phyloP scores from a whole-genome alignment of 2,329 filamentous ascomycete genomes.

The Aspergillus unguis region DNA sequence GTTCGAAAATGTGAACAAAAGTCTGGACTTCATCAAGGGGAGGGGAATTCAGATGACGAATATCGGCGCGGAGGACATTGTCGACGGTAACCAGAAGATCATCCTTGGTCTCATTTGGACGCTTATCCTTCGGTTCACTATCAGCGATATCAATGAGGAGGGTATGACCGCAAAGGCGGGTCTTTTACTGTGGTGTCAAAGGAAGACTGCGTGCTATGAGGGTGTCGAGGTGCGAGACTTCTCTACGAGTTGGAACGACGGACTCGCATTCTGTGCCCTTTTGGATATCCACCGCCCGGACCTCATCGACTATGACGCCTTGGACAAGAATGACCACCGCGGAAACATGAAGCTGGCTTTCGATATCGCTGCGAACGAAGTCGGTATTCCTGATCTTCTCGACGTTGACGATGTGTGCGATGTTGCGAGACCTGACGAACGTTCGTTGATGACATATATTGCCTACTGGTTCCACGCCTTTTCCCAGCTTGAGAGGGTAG shows the following conservation, averaged over 20 bases:
- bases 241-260: slow-evolving; percentile 94
- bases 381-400: slow-evolving; percentile 90
- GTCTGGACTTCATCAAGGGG: slow-evolving; percentile 87
- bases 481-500: slow-evolving; percentile 97
- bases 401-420: slow-evolving; percentile 99
- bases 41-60: slow-evolving; percentile 96
- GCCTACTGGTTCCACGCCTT: slow-evolving; percentile 99
- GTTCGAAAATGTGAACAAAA: slow-evolving; percentile 97
- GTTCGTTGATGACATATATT: slow-evolving; percentile 98
- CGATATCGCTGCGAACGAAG: slow-evolving; percentile 92
- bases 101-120: slow-evolving; percentile 98
- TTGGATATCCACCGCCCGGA: slow-evolving; percentile 96
- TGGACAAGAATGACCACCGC: slow-evolving; percentile 90
- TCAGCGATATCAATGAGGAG: slow-evolving; percentile 97
- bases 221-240: slow-evolving; percentile 96
- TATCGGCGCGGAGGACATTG: slow-evolving; percentile 95
- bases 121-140: slow-evolving; percentile 94
- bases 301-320: slow-evolving; percentile 89
- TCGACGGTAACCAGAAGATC: slow-evolving; percentile 96
- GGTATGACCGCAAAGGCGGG: slow-evolving; percentile 97
- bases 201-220: slow-evolving; percentile 97
- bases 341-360: slow-evolving; percentile 99
- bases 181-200: slow-evolving; percentile 91
- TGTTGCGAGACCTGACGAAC: slow-evolving; percentile 91
- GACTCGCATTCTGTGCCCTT: slow-evolving; percentile 91